Evolutionary conservation across 805 yeast species (phyloP), one percentile per base, ranked within the genome.

Genomic region (Cyberlindnera saturnus): DNA sequence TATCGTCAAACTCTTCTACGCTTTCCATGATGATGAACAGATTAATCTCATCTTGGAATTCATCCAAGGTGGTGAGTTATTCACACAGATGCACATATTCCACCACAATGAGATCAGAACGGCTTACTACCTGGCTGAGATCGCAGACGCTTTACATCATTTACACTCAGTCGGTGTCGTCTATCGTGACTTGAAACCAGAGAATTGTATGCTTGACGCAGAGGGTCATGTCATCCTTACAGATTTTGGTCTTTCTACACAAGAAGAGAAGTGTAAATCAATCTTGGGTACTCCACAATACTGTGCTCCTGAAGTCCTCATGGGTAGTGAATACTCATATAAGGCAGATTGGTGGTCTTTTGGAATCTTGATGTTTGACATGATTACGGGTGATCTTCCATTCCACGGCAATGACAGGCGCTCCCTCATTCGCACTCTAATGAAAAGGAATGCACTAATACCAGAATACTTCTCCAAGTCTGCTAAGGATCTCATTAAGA

Each of bases 281-380:
- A 56, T 74, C 40, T 57, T 68, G 32, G 71, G 74, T 20, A 66
- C 74, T 4, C 75, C 69, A 5, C 73, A 74, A 42, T 64, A 68
- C 36, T 52, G 86, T 74, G 96, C 96, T 0, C 96, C 96, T 3
- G 96, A 88, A 60, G 83, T 89, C 13, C 65, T 89, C 30, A 75
- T 72, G 44, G 96, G 96, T n/a, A 75, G 81, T 52, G 74, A 77
- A 16, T 89, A 88, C 60, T 87, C 84, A 50, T 82, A 77, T 42
- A 73, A 79, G 38, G 95, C 89, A 34, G 96, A 88, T 60, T 87
- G 96, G 91, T 88, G 96, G 89, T 85, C 95, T 0, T 65, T 88
- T 34, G 96, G 96, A 0, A 82, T 93, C 15, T 80, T 88, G 37
- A 65, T 81, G 35, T 85, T 67, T 54, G 96, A 89, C 59, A 71